phyloP scores from a whole-genome alignment of 345 rosid species.

The Citrus cavaleriei region DNA sequence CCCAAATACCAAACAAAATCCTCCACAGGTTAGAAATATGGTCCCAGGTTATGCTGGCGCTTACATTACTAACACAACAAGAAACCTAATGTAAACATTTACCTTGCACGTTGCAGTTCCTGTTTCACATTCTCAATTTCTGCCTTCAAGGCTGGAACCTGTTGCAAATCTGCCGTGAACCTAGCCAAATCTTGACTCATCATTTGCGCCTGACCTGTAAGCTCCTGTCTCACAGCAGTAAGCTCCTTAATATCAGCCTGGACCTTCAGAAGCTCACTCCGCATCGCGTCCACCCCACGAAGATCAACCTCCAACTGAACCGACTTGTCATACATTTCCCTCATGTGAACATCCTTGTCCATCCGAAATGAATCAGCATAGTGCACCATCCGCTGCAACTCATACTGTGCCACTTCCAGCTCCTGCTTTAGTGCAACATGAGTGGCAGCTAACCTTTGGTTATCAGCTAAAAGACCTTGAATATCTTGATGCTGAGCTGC shows the following conservation, averaged over 20 bases:
- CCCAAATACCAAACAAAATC: conserved; percentile 1
- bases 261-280: conserved; percentile 57
- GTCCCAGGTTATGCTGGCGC: neutral
- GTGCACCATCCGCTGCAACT: conserved; percentile 62
- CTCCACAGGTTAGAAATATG: neutral
- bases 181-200: conserved; percentile 77
- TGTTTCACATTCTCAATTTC: conserved; percentile 80
- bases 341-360: conserved; percentile 81
- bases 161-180: conserved; percentile 65
- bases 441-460: conserved; percentile 81
- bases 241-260: conserved; percentile 77
- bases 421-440: conserved; percentile 96
- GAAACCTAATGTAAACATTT: neutral
- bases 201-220: conserved; percentile 58
- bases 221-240: conserved; percentile 59
- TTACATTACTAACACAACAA: neutral
- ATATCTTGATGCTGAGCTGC: conserved; percentile 85
- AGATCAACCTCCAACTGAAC: conserved; percentile 61
- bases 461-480: conserved; percentile 82
- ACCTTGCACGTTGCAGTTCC: conserved; percentile 94
- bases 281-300: conserved; percentile 61
- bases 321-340: conserved; percentile 82
- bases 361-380: conserved; percentile 57
- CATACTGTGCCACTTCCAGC: conserved; percentile 77
- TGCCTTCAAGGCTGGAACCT: conserved; percentile 60